Base-by-base conservation (phyloP, 2,329 filamentous ascomycete genomes). In the Penicillium sp. region DNA sequence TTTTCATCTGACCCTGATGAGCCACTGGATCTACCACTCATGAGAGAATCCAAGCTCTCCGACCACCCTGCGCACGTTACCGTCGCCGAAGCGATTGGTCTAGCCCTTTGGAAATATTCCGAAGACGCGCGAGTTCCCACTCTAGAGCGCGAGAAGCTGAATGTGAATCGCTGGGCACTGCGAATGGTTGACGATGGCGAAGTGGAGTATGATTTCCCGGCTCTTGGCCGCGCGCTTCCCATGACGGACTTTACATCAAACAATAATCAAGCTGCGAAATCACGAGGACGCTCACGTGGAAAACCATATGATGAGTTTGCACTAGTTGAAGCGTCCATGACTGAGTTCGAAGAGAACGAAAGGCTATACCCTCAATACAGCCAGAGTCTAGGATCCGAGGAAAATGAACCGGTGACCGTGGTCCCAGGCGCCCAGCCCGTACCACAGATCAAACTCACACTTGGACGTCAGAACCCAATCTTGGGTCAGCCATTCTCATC, bases 131-230 rank as follows among this genome's bases (percentile, higher is more conserved):
- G 81, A 11, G 77, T 85, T 55, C 85, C 85, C 9, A 61, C 78
- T 1, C 73, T 88, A 10, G 73, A 78, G 7, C 72, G 73, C 2
- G 76, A 78, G 26, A 83, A 85, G 60, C 72, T 82, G 53, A 85
- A 82, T 53, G 82, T 87, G 57, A 87, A 88, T 63, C 77, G 79
- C 57, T 88, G 86, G 86, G 83, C 84, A 26, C 72, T 88, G 52
- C 79, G 86, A n/a, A 87, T 88, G 81, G 84, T 87, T 9, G 86
- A 88, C 63, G 86, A 88, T 63, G 86, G 84, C 6, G 86, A 88
- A 65, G 82, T 88, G 3, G 86, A 88, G 57, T 85, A 84, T 64
- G 86, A 88, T 65, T 88, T 88, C 60, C 85, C 85, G 6, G 79
- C 85, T 1, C 72, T 88, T 31, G 79, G 77, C 10, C 78, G 85